A percentile compares a stretch with the other conserved stretches of the same genome.
Evolutionary conservation across 192 early-diverging fungal species (phyloP).

Genomic region (Coemansia umbellata): DNA sequence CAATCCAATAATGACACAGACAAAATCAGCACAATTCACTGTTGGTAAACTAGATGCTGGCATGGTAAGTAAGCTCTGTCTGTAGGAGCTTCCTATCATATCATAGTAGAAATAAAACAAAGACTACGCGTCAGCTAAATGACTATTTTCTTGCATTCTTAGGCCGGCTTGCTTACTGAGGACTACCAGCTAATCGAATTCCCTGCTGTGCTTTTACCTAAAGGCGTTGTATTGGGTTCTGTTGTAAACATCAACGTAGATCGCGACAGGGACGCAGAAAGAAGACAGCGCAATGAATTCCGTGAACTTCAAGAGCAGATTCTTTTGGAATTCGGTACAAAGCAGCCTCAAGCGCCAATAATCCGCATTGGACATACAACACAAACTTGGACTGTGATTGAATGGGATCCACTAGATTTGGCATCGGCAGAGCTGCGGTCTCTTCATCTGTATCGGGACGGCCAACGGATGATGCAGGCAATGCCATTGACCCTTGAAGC

Average conservation of each 20-base stretch:
- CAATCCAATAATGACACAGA: constrained; percentile 27
- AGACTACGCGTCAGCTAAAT: no score
- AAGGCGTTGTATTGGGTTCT: constrained; percentile 87
- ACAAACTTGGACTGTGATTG: constrained; percentile 82
- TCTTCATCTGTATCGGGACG: constrained; percentile 90
- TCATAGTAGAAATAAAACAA: no score
- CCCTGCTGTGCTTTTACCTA: constrained; percentile 91
- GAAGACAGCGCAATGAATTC: constrained; percentile 75
- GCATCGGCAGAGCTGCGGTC: constrained; percentile 77
- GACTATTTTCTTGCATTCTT: neutral
- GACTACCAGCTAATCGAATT: constrained; percentile 99
- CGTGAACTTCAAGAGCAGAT: constrained; percentile 85
- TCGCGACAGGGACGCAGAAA: constrained; percentile 85
- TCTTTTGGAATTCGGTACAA: constrained; percentile 69
- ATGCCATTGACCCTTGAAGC: constrained; percentile 39
- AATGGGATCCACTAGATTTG: constrained; percentile 89
- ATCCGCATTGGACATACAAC: constrained; percentile 73
- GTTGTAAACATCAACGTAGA: constrained; percentile 95
- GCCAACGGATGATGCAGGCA: constrained; percentile 65
- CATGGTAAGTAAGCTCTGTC: constrained; percentile 55
- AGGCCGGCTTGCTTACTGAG: constrained; percentile 88
- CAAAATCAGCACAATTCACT: constrained; percentile 62
- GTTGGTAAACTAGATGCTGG: constrained; percentile 94
- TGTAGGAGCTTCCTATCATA: neutral
- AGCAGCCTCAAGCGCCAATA: constrained; percentile 73